phyloP scores from a whole-genome alignment of 352 stramenopile species.

The Pythium dissotocum region DNA sequence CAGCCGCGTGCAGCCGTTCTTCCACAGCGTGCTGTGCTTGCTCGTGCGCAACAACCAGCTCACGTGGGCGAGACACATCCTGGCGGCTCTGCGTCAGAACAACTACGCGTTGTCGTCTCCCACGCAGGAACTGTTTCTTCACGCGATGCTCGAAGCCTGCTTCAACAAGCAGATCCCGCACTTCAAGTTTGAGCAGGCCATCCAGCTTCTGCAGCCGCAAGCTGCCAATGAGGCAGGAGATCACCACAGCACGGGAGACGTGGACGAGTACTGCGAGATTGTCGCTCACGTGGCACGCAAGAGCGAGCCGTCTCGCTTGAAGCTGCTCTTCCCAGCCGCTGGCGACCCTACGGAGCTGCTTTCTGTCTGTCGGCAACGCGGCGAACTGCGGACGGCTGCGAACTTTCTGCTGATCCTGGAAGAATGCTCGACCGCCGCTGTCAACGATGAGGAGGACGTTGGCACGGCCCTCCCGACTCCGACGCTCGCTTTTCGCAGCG shows the following conservation, averaged over 20 bases:
- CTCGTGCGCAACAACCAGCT: slow-evolving; percentile 71
- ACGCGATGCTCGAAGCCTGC: slow-evolving; percentile 75
- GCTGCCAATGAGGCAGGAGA: neutral
- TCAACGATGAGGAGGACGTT: neutral
- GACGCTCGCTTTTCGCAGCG: slow-evolving; percentile 39
- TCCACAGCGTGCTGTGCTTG: slow-evolving; percentile 71
- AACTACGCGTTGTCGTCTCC: slow-evolving; percentile 65
- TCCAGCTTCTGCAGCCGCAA: slow-evolving; percentile 50
- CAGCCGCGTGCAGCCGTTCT: slow-evolving; percentile 75
- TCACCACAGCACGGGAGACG: slow-evolving; percentile 31
- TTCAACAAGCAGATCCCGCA: slow-evolving; percentile 48
- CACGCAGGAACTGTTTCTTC: slow-evolving; percentile 80
- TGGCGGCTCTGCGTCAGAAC: slow-evolving; percentile 44
- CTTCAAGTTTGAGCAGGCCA: slow-evolving; percentile 43
- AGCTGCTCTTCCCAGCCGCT: slow-evolving; percentile 63
- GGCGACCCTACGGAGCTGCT: slow-evolving; percentile 74
- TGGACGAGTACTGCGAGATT: slow-evolving; percentile 85
- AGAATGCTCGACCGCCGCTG: slow-evolving; percentile 45
- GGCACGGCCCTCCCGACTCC: slow-evolving; percentile 2
- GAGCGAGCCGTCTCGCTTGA: slow-evolving; percentile 75
- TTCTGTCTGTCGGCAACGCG: slow-evolving; percentile 55
- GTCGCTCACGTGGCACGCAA: slow-evolving; percentile 83
- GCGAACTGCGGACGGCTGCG: slow-evolving; percentile 73
- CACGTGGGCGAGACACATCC: slow-evolving; percentile 48
- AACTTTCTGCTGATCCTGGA: slow-evolving; percentile 86